These are phyloP conservation scores for Dictyostelium purpureum DNA, from an alignment of 78 protist species.

Conservation along the genomic window DNA sequence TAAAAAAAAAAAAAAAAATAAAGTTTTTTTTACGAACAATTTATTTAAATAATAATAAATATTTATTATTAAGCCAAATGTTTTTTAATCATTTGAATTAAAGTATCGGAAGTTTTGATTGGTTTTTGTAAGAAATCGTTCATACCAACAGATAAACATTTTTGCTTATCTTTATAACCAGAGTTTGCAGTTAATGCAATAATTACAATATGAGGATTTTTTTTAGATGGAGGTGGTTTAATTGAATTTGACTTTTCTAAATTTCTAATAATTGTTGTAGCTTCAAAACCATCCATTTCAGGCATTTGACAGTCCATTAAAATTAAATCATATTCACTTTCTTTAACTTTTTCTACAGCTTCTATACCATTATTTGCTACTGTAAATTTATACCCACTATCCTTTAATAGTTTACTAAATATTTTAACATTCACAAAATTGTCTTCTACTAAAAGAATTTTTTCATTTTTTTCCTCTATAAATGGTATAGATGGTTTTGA, in stretches of 20 bases:
- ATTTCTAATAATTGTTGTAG: slow-evolving; percentile 38
- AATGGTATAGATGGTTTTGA: neutral
- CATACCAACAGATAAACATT: slow-evolving; percentile 62
- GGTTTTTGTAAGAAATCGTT: slow-evolving; percentile 71
- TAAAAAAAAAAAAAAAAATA: too few relatives aligned
- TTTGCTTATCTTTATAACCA: slow-evolving; percentile 19
- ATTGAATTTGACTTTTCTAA: neutral
- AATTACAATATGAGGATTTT: slow-evolving; percentile 28
- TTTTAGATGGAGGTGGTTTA: neutral
- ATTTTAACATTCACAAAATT: slow-evolving; percentile 23
- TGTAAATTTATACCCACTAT: slow-evolving; percentile 25
- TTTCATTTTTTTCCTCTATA: neutral
- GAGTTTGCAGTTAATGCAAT: slow-evolving; percentile 67
- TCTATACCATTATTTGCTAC: slow-evolving; percentile 52
- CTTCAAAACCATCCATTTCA: slow-evolving; percentile 62
- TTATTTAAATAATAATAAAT: too few relatives aligned
- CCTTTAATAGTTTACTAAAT: slow-evolving; percentile 26
- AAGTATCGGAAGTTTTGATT: neutral
- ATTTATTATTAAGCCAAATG: neutral
- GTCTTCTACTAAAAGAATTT: slow-evolving; percentile 57
- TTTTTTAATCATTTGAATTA: slow-evolving; percentile 41
- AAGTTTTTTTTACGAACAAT: too few relatives aligned
- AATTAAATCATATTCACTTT: neutral
- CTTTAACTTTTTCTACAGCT: slow-evolving; percentile 5
- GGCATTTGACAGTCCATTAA: slow-evolving; percentile 83